phyloP scores from a whole-genome alignment of 2,329 filamentous ascomycete species.

The Sporothrix dimorphospora region DNA sequence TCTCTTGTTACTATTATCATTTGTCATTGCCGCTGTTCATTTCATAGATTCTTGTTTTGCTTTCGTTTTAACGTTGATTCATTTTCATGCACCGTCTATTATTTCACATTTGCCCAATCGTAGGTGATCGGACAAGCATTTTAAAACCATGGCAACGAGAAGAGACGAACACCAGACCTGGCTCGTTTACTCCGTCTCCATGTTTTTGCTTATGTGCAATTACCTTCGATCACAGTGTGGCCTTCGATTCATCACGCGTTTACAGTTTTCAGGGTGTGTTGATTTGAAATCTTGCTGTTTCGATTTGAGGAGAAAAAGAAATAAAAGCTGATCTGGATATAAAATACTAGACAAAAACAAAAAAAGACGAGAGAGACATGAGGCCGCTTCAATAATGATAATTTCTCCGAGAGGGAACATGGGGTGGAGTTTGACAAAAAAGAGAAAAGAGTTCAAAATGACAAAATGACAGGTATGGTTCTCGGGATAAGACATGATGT shows the following conservation, averaged over 20 bases:
- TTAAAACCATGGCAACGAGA: too few species aligned
- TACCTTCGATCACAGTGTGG: too few species aligned
- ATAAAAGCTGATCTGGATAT: constrained; percentile 23
- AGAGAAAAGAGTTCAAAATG: neutral
- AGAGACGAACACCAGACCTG: too few species aligned
- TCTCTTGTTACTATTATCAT: constrained; percentile 18
- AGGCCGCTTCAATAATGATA: neutral
- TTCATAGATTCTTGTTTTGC: neutral
- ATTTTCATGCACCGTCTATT: neutral
- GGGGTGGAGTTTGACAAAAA: neutral
- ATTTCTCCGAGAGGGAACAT: neutral
- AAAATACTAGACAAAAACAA: neutral
- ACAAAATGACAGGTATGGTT: neutral
- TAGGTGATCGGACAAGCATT: too few species aligned
- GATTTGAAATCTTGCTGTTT: constrained; percentile 17
- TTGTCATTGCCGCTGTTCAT: neutral
- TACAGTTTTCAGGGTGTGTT: too few species aligned
- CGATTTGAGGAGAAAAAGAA: constrained; percentile 4
- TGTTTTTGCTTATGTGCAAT: too few species aligned
- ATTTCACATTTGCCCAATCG: too few species aligned
- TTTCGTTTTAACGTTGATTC: neutral
- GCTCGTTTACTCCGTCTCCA: too few species aligned
- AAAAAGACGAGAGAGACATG: neutral
- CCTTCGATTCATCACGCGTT: too few species aligned
- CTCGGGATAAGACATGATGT: neutral